Evolutionary conservation across 768 basidiomycete genomes (phyloP), one percentile per base, ranked within the genome.

Genomic region (Xerocomellus chrysenteron): DNA sequence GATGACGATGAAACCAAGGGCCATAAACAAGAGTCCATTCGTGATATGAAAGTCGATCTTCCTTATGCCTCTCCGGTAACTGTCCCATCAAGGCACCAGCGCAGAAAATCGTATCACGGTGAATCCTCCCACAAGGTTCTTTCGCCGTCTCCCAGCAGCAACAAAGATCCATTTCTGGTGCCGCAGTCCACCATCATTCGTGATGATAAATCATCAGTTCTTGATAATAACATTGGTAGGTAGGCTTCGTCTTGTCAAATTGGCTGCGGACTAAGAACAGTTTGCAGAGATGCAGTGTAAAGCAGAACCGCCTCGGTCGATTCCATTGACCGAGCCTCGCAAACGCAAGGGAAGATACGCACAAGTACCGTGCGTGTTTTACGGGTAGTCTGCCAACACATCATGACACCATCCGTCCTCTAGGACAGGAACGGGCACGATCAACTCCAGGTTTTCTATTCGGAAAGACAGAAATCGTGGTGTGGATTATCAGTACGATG

Each of bases 401-500:
- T 13, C 24, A 14, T 59, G 41, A 55, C 32, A 47, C 33, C 5
- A 52, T 41, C 16, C n/a, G 19, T 19, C 46, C 14, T 66, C 54
- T 32, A 71, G 73, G 32, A 37, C 64, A 10, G 65, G 61, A 37
- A 66, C 74, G 11, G 71, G 68, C 28, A 81, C 84, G 3, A 84
- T 90, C 63, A 90, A 87, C 60, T 77, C 83, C 7, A 68, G 74
- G 10, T 94, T 83, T 67, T 81, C 82, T 52, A 87, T 95, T 49
- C 78, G 90, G 60, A 81, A 84, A 4, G 72, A 73, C 9, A 75
- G 72, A 36, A 96, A 96, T 66, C 76, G 78, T 0, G 93, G 91
- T 1, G 45, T 83, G 11, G 73, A 75, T 42, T 87, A 81, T 67
- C 84, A 86, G 60, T 96, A 80, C 64, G 87, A 93, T 43, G 85